Conservation (phyloP, 352 stramenopile species). For the Globisporangium polare region DNA sequence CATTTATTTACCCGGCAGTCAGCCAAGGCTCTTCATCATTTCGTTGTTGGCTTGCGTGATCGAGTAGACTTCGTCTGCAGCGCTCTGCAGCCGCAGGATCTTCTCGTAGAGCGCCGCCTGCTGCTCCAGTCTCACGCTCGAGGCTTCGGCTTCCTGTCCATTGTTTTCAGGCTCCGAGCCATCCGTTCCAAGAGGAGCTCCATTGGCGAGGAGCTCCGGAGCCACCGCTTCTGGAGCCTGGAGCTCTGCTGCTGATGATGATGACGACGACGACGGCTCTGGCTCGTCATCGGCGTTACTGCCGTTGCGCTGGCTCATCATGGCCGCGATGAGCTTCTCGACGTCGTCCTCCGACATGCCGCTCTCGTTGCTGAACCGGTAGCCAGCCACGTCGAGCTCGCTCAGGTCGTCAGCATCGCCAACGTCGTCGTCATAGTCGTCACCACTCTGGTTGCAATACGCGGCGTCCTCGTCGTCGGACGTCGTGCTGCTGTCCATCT, state of each 20-base stretch:
- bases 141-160: neutral
- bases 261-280: no score
- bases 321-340: constrained; percentile 9
- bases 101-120: constrained; percentile 16
- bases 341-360: constrained; percentile 16
- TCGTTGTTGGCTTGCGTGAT: constrained; percentile 42
- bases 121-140: no score
- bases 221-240: no score
- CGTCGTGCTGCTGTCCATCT: neutral
- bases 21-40: constrained; percentile 27
- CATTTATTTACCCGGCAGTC: neutral
- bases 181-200: no score
- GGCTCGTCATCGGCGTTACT: neutral
- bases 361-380: constrained; percentile 14
- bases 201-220: no score
- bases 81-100: constrained; percentile 38
- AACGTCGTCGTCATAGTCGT: neutral
- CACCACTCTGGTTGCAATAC: neutral
- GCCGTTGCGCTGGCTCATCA: neutral
- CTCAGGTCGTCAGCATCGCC: neutral
- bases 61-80: constrained; percentile 31
- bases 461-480: neutral
- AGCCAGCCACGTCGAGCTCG: constrained; percentile 9
- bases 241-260: neutral
- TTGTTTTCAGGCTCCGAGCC: neutral